Conservation (phyloP, 371 early-diverging fungal species). For the Haplosporangium sp. region DNA sequence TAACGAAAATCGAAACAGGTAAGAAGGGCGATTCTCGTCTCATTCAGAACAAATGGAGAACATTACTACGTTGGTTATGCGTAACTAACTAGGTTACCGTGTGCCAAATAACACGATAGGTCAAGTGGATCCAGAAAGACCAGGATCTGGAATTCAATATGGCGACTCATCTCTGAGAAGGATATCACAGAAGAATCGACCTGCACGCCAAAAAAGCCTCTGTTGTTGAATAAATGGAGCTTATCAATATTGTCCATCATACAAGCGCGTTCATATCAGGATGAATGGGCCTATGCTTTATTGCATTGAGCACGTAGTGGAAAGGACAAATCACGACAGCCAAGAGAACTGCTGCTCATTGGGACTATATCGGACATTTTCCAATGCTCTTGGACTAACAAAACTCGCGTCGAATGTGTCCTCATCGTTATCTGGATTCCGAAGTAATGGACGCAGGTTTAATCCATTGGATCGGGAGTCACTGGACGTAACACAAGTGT, state of each 20-base stretch:
- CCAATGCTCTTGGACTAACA: constrained; percentile 28
- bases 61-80: neutral
- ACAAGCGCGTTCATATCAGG: too few species aligned
- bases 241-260: too few species aligned
- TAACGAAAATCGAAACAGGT: constrained; percentile 72
- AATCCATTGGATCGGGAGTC: constrained; percentile 40
- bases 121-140: constrained; percentile 72
- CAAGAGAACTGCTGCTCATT: constrained; percentile 10
- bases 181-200: constrained; percentile 70
- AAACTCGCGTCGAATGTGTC: neutral
- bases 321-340: neutral
- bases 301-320: too few species aligned
- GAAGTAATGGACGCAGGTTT: constrained; percentile 33
- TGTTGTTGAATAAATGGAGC: constrained; percentile 56
- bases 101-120: constrained; percentile 25
- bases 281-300: too few species aligned
- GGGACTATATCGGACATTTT: constrained; percentile 28
- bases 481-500: constrained; percentile 19
- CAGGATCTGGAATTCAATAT: constrained; percentile 72
- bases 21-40: constrained; percentile 8
- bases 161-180: constrained; percentile 70
- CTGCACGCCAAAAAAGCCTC: constrained; percentile 63
- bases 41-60: neutral
- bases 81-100: too few species aligned
- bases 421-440: neutral